Conservation (phyloP, 176 grass and related monocot species). For the Calamus simplicifolius region DNA sequence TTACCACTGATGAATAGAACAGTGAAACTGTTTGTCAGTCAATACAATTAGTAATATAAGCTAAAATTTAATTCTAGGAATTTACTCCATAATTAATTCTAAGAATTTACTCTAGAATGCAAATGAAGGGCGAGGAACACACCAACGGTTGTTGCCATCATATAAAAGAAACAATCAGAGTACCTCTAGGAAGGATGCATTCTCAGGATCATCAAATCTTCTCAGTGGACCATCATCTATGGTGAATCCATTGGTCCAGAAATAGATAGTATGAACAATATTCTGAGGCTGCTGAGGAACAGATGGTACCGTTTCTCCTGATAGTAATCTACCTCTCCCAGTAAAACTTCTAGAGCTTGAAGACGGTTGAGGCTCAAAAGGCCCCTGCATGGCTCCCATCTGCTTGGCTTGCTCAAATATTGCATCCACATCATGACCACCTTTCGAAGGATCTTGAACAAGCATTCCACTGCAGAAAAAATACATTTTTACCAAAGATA, state of each 20-base stretch:
- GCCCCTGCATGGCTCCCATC: conserved; percentile 10
- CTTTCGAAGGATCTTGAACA: conserved; percentile 21
- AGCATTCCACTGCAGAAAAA: conserved; percentile 15
- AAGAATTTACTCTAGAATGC: too few relatives aligned
- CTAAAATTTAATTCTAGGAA: too few relatives aligned
- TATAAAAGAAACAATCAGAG: background rate
- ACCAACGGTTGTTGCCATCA: too few relatives aligned
- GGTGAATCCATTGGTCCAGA: conserved; percentile 19
- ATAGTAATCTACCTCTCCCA: conserved; percentile 11
- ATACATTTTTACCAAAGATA: background rate
- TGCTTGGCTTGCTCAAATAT: conserved; percentile 14
- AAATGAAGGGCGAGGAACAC: too few relatives aligned
- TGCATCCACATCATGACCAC: conserved; percentile 8
- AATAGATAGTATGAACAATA: conserved; percentile 14
- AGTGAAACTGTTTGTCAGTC: too few relatives aligned
- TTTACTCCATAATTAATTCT: too few relatives aligned
- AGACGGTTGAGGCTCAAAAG: conserved; percentile 12
- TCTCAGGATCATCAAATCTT: conserved; percentile 24
- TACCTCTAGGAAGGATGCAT: conserved; percentile 15
- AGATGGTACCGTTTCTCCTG: conserved; percentile 9
- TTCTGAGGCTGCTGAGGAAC: conserved; percentile 1
- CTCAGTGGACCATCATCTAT: conserved; percentile 19
- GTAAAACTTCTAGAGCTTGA: conserved; percentile 20
- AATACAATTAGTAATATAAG: too few relatives aligned
- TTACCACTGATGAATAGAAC: too few relatives aligned